phyloP scores from a whole-genome alignment of 1,139 yeast genomes.

The Eremothecium sinecaudum region DNA sequence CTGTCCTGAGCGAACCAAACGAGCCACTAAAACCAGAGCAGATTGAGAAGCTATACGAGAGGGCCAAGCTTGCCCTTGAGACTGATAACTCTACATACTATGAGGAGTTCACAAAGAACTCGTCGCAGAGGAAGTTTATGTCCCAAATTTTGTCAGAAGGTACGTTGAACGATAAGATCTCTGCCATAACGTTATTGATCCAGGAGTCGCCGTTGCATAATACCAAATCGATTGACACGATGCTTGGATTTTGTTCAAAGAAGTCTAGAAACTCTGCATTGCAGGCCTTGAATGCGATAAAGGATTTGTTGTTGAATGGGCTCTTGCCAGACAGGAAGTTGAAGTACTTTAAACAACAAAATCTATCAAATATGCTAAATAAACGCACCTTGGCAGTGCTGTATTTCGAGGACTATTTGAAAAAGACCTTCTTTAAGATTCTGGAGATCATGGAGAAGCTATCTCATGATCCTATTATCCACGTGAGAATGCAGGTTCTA shows the following conservation, averaged over 20 bases:
- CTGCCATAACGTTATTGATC: constrained; percentile 82
- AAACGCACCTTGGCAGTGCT: constrained; percentile 55
- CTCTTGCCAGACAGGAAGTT: constrained; percentile 81
- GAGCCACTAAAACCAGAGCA: constrained; percentile 42
- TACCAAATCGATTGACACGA: constrained; percentile 68
- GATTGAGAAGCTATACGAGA: constrained; percentile 48
- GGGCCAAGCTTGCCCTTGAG: constrained; percentile 59
- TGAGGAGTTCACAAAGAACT: constrained; percentile 68
- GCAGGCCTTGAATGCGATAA: constrained; percentile 80
- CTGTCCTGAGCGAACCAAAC: constrained; percentile 33
- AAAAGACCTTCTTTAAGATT: constrained; percentile 63
- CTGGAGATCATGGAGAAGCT: constrained; percentile 53
- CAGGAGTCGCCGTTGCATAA: constrained; percentile 96
- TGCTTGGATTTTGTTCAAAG: constrained; percentile 72
- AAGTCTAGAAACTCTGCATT: constrained; percentile 90
- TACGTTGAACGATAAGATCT: constrained; percentile 90
- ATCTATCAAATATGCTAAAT: constrained; percentile 41
- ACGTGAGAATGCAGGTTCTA: constrained; percentile 72
- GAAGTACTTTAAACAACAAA: constrained; percentile 72
- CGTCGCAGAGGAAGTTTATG: constrained; percentile 82
- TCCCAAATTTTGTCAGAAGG: constrained; percentile 84
- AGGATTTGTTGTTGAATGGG: constrained; percentile 73
- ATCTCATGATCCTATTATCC: constrained; percentile 86
- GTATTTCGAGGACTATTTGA: constrained; percentile 85
- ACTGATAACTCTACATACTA: constrained; percentile 64